Conservation (phyloP, 257 asterid species). For the Echites panduratus region DNA sequence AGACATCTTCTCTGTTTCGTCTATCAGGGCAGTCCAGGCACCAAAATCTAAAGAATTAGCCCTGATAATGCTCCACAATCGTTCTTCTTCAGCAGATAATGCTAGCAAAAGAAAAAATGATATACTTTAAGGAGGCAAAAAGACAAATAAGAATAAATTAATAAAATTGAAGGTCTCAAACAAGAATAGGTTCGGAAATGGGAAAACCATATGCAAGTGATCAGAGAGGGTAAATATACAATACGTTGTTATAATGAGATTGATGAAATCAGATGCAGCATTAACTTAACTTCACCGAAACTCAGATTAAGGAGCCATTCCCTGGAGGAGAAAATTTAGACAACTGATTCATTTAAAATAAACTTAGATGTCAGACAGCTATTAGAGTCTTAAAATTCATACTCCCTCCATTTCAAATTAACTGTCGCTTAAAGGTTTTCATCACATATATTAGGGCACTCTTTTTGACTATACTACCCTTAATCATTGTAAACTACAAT, state of each 20-base stretch:
- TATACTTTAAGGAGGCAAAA: not conserved
- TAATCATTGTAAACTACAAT: too few relatives aligned
- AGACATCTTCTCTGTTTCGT: conserved; percentile 82
- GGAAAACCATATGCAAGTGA: not conserved
- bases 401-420: too few relatives aligned
- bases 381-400: not conserved
- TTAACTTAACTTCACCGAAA: too few relatives aligned
- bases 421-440: too few relatives aligned
- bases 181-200: not conserved
- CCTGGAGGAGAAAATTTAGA: not conserved
- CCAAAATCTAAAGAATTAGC: conserved; percentile 78
- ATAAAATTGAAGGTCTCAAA: not conserved
- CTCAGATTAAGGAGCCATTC: not conserved
- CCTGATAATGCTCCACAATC: conserved; percentile 87
- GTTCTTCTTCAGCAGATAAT: conserved; percentile 83
- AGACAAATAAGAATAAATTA: not conserved
- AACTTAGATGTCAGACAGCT: not conserved
- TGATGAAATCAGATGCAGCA: not conserved
- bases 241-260: not conserved
- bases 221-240: not conserved
- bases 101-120: conserved; percentile 37
- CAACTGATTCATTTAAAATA: not conserved
- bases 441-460: too few relatives aligned
- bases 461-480: too few relatives aligned
- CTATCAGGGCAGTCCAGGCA: conserved; percentile 93